Evolutionary conservation across 1,139 yeast genomes (phyloP).

Genomic region (Saccharomyces hybrid): DNA sequence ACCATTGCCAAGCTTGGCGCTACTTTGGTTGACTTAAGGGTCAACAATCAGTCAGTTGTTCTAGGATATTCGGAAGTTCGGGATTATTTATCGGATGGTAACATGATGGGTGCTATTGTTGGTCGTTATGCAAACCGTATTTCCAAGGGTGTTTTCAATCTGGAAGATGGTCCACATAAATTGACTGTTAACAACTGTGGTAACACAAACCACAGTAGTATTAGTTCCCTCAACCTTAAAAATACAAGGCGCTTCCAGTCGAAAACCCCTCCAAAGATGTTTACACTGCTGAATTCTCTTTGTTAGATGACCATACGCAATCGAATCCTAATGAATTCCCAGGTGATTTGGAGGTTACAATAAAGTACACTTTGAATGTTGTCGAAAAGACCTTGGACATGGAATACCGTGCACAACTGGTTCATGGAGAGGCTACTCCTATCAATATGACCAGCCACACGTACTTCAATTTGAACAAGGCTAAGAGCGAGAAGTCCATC

Average conservation of each 20-base stretch:
- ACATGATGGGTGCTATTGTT: slow-evolving; percentile 54
- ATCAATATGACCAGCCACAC: neutral
- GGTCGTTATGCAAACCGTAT: slow-evolving; percentile 61
- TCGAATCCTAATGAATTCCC: slow-evolving; percentile 5
- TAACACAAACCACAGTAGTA: slow-evolving; percentile 47
- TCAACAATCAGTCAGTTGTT: slow-evolving; percentile 34
- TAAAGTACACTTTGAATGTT: slow-evolving; percentile 9
- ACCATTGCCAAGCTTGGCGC: slow-evolving; percentile 25
- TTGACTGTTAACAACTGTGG: slow-evolving; percentile 36
- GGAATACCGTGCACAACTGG: slow-evolving; percentile 39
- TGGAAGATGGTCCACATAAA: slow-evolving; percentile 39
- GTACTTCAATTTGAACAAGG: neutral
- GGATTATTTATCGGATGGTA: slow-evolving; percentile 36
- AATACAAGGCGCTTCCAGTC: slow-evolving; percentile 39
- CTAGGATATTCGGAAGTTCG: slow-evolving; percentile 15
- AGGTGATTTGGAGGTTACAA: slow-evolving; percentile 9
- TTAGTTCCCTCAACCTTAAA: slow-evolving; percentile 43
- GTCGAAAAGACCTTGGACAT: slow-evolving; percentile 32
- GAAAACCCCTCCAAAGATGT: neutral
- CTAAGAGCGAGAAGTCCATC: slow-evolving; percentile 19
- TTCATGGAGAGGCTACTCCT: neutral
- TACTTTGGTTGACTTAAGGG: slow-evolving; percentile 37
- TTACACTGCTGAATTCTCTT: neutral
- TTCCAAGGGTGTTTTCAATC: slow-evolving; percentile 37
- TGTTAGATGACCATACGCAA: neutral